These are phyloP conservation scores for Arachis hypogaea DNA, from an alignment of 306 rosid genomes.

Conservation along the genomic window DNA sequence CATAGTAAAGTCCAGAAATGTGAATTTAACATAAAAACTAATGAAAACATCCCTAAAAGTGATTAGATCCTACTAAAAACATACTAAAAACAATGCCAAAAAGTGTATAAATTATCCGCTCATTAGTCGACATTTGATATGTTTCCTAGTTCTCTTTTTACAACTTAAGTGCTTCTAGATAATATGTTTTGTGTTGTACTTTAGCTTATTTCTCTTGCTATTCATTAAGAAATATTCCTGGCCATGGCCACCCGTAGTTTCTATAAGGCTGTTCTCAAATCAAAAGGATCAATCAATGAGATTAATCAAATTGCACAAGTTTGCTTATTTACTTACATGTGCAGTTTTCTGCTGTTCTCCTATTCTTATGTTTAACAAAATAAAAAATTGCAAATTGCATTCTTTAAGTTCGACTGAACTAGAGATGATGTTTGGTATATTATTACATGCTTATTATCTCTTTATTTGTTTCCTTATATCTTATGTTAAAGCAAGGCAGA, in stretches of 20 bases:
- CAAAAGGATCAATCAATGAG: constrained; percentile 79
- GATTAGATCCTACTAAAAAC: no score
- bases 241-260: constrained; percentile 58
- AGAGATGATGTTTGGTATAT: not conserved
- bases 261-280: constrained; percentile 80
- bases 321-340: constrained; percentile 39
- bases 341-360: constrained; percentile 21
- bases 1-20: no score
- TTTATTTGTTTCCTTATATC: not conserved
- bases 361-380: not conserved
- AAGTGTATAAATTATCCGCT: no score
- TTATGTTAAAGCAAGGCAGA: no score
- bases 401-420: no score
- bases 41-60: no score
- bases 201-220: constrained; percentile 28
- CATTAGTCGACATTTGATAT: constrained; percentile 7
- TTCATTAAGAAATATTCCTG: constrained; percentile 30
- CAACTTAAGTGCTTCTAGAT: constrained; percentile 5
- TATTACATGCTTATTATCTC: constrained; percentile 13
- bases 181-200: constrained; percentile 19
- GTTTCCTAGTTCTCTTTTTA: constrained; percentile 9
- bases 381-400: no score
- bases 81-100: no score
- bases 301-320: constrained; percentile 97
- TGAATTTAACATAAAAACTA: no score